These are phyloP conservation scores for Pythium rishiriense DNA, from an alignment of 352 stramenopile species.

Conservation along the genomic window DNA sequence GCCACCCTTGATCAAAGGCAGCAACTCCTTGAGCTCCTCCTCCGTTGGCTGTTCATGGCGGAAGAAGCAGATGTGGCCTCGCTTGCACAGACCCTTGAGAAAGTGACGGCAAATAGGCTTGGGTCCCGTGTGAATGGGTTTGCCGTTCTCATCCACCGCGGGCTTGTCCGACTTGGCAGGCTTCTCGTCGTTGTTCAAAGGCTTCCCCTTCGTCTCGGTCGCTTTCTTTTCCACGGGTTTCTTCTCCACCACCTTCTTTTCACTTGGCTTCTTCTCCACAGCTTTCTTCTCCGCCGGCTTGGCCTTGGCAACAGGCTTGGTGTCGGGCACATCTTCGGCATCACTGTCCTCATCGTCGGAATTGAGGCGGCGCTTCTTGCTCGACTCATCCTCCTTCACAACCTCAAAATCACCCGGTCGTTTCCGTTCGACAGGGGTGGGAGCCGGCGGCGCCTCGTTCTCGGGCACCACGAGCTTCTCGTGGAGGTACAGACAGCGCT, in stretches of 20 bases:
- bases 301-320: slow-evolving; percentile 5
- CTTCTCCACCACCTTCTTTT: slow-evolving; percentile 19
- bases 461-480: slow-evolving; percentile 42
- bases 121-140: slow-evolving; percentile 21
- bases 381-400: slow-evolving; percentile 15
- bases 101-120: slow-evolving; percentile 32
- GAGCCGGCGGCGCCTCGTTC: slow-evolving; percentile 1
- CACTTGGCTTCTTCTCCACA: not conserved
- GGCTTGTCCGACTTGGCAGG: not conserved
- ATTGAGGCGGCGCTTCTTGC: slow-evolving; percentile 17
- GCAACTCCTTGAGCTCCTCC: slow-evolving; percentile 29
- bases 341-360: slow-evolving; percentile 18
- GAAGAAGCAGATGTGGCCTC: slow-evolving; percentile 39
- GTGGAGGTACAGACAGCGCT: slow-evolving; percentile 66
- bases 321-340: not conserved
- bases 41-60: slow-evolving; percentile 29
- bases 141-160: not conserved
- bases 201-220: slow-evolving; percentile 27
- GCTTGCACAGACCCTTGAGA: slow-evolving; percentile 33
- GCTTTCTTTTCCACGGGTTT: slow-evolving; percentile 38
- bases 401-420: slow-evolving; percentile 24
- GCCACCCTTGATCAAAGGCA: slow-evolving; percentile 10
- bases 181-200: slow-evolving; percentile 7
- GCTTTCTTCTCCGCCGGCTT: slow-evolving; percentile 13
- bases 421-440: slow-evolving; percentile 17